Percentiles rank a stretch among this genome's conserved stretches.
Conservation (phyloP, 805 yeast species). For the Wickerhamomyces bisporus region DNA sequence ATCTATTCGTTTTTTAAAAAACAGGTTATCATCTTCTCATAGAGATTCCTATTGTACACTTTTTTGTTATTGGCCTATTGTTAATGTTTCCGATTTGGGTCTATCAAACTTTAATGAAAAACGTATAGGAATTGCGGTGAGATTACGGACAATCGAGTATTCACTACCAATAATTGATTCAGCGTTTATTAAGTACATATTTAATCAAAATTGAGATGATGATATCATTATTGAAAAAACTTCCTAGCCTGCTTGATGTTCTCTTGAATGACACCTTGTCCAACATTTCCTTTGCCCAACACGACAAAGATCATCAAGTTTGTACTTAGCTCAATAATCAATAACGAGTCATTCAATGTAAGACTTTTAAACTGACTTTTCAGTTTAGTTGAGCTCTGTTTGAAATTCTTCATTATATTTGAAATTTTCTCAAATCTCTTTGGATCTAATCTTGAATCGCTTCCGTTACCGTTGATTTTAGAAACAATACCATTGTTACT, state of each 20-base stretch:
- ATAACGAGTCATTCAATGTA: slow-evolving; percentile 53
- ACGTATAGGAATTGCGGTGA: too few species aligned
- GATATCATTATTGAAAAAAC: slow-evolving; percentile 46
- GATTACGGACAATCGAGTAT: too few species aligned
- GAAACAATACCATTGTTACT: slow-evolving; percentile 23
- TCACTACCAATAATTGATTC: too few species aligned
- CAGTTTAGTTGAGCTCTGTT: slow-evolving; percentile 84
- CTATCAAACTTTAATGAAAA: too few species aligned
- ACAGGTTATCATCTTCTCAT: too few species aligned
- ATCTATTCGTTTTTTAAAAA: too few species aligned
- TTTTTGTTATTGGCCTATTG: too few species aligned
- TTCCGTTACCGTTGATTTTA: slow-evolving; percentile 4
- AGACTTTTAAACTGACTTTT: slow-evolving; percentile 79
- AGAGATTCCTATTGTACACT: too few species aligned
- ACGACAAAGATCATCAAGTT: slow-evolving; percentile 60
- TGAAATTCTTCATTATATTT: slow-evolving; percentile 88
- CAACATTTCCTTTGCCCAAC: slow-evolving; percentile 39
- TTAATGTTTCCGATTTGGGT: too few species aligned
- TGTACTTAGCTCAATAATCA: slow-evolving; percentile 53
- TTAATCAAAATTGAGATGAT: too few species aligned
- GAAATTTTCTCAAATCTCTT: slow-evolving; percentile 92
- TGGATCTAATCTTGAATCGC: slow-evolving; percentile 59
- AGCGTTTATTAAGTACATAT: too few species aligned
- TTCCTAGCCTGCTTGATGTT: slow-evolving; percentile 52
- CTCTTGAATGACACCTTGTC: slow-evolving; percentile 44